Evolutionary conservation across 2,329 filamentous ascomycete species (phyloP), one percentile per base, ranked within the genome.

Genomic region (Aspergillus neoniger): DNA sequence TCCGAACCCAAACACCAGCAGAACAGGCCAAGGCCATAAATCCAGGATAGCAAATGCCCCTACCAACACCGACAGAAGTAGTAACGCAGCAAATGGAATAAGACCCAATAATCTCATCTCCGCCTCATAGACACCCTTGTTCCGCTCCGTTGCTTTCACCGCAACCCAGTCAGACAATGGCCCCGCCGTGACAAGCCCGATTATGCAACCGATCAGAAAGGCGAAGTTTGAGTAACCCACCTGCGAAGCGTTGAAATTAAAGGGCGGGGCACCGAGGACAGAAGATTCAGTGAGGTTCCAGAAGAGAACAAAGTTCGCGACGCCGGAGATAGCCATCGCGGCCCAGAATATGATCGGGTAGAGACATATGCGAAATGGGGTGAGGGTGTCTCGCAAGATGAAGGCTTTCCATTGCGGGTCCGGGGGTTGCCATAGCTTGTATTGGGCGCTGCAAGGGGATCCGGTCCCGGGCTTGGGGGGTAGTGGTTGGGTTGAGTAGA

Each of bases 201-300:
- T 1, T 1, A 61, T 4, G 30, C 21, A 49, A 4, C 59, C 59
- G 14, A 49, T 41, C 8, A 50, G 32, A 6, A 57, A 54, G 5
- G 54, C 54, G 32, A 61, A 61, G 41, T 61, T 61, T 5, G 55
- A 49, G 36, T 57, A 61, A 10, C 59, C 59, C 1, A 61, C 55
- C 1, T 15, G 2, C 1, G 48, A 50, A 1, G 54, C 15, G 10
- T 21, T 39, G 48, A 57, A 61, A 14, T 52, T 57, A 25, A 55
- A 61, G 12, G 59, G 59, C 1, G 54, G 55, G 2, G 49, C 39
- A n/a, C 15, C 21, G 9, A 61, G 43, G 9, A 61, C 30, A 6
- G 41, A 8, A 4, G 54, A 57, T 32, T 61, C 49, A 10, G 59
- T 61, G 1, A 61, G 49, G 49, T 57, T 61, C 50, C 49, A 57